These are phyloP conservation scores for Thermothielavioides terrestris DNA, from an alignment of 495 filamentous ascomycete genomes.

Conservation along the genomic window DNA sequence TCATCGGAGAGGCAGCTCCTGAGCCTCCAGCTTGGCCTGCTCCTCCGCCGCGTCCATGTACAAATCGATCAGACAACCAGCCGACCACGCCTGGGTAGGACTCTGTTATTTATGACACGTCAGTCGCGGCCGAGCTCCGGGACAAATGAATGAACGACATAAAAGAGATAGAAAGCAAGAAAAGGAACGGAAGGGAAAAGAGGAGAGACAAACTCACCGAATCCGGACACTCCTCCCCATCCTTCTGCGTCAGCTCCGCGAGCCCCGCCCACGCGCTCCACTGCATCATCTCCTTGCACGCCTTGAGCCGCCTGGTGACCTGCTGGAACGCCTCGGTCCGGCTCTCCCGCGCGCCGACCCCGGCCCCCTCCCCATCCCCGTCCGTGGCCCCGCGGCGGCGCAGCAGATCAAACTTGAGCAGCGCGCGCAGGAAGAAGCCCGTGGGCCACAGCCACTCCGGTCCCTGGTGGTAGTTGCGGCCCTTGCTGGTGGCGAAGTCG, in stretches of 20 bases:
- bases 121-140: no score
- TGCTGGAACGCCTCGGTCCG: constrained; percentile 88
- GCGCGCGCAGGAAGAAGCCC: constrained; percentile 84
- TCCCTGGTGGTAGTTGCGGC: constrained; percentile 95
- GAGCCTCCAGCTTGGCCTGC: constrained; percentile 23
- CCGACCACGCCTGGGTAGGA: constrained; percentile 93
- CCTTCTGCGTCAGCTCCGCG: constrained; percentile 87
- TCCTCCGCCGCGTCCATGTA: constrained; percentile 74
- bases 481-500: constrained; percentile 85
- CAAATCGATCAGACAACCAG: constrained; percentile 85
- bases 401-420: constrained; percentile 82
- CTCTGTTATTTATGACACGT: constrained; percentile 39
- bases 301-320: constrained; percentile 70
- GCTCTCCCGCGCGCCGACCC: no score
- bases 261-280: constrained; percentile 83
- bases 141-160: no score
- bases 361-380: no score
- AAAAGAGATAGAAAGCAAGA: neutral
- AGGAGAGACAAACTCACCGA: constrained; percentile 58
- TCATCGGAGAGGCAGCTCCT: constrained; percentile 18
- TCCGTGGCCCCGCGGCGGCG: constrained; percentile 58
- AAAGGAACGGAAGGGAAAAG: neutral
- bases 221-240: constrained; percentile 73
- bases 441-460: constrained; percentile 99
- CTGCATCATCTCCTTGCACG: constrained; percentile 70